A percentile compares a stretch with the other conserved stretches of the same genome.
Conservation (phyloP, 2,329 filamentous ascomycete species). For the Fonsecaea multimorphosa region DNA sequence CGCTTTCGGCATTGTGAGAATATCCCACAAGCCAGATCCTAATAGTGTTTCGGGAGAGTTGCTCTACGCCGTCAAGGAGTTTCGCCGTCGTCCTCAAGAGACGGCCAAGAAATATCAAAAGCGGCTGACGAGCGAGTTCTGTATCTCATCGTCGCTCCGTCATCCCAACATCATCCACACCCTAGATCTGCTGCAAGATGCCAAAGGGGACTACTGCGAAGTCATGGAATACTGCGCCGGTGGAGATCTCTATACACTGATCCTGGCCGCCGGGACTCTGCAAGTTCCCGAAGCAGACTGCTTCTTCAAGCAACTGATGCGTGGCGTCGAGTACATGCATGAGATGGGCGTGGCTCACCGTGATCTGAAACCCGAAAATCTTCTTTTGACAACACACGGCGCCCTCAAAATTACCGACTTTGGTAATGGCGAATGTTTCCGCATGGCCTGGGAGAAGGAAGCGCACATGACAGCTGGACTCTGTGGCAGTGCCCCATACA, state of each 20-base stretch:
- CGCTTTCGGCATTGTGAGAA: constrained; percentile 95
- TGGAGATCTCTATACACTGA: constrained; percentile 91
- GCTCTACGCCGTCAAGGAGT: constrained; percentile 97
- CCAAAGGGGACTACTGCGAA: constrained; percentile 97
- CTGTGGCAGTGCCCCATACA: constrained; percentile 95
- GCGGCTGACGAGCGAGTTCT: constrained; percentile 94
- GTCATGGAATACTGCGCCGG: constrained; percentile 99
- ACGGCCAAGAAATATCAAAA: constrained; percentile 98
- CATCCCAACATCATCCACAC: constrained; percentile 99
- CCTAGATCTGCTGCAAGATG: constrained; percentile 89
- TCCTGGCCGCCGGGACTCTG: constrained; percentile 88
- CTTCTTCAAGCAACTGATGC: constrained; percentile 99
- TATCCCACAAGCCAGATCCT: constrained; percentile 92
- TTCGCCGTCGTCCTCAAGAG: constrained; percentile 90
- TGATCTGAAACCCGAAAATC: constrained; percentile 94
- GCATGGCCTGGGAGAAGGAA: constrained; percentile 99
- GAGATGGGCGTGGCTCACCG: constrained; percentile 99
- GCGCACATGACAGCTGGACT: constrained; percentile 97
- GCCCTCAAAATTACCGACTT: constrained; percentile 98
- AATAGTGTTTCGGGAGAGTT: constrained; percentile 79
- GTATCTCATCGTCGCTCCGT: constrained; percentile 93
- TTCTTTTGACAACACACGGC: constrained; percentile 89
- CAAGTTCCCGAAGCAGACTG: constrained; percentile 94
- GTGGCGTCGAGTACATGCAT: constrained; percentile 97
- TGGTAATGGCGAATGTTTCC: constrained; percentile 97